Evolutionary conservation across 2,329 filamentous ascomycete genomes (phyloP).

Genomic region (Colletotrichum sp.): DNA sequence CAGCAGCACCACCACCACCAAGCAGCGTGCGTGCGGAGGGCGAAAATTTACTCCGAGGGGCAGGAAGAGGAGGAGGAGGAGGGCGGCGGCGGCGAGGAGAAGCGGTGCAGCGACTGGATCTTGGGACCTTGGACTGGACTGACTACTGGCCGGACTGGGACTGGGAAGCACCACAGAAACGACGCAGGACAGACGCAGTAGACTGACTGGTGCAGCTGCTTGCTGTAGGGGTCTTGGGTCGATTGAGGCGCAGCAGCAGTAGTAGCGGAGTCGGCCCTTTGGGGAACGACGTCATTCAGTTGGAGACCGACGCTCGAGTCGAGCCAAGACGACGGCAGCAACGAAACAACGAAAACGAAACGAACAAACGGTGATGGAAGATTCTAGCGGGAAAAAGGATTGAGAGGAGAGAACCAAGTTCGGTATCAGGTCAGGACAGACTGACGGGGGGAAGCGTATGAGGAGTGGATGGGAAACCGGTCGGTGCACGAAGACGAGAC

Average conservation of each 20-base stretch:
- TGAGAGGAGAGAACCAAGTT: neutral
- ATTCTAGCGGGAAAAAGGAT: neutral
- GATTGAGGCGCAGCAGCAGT: slow-evolving; percentile 21
- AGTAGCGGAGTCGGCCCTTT: slow-evolving; percentile 18
- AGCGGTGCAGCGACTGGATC: neutral
- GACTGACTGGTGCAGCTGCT: neutral
- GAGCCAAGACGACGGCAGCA: neutral
- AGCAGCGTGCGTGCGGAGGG: neutral
- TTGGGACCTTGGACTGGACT: neutral
- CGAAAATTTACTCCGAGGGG: neutral
- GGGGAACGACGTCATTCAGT: slow-evolving; percentile 17
- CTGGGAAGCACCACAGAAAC: neutral
- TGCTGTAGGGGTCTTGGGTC: neutral
- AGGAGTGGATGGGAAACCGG: neutral
- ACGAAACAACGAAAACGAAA: neutral
- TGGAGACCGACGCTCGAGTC: neutral
- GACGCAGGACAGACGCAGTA: neutral
- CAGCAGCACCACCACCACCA: neutral
- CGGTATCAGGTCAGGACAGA: neutral
- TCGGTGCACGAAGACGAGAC: neutral
- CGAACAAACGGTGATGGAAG: neutral
- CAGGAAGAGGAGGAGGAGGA: neutral
- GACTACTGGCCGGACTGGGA: neutral
- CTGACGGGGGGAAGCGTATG: neutral
- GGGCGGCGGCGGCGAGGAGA: neutral